These are phyloP conservation scores for Zygotorulaspora danielsina DNA, from an alignment of 805 yeast species.

Conservation along the genomic window DNA sequence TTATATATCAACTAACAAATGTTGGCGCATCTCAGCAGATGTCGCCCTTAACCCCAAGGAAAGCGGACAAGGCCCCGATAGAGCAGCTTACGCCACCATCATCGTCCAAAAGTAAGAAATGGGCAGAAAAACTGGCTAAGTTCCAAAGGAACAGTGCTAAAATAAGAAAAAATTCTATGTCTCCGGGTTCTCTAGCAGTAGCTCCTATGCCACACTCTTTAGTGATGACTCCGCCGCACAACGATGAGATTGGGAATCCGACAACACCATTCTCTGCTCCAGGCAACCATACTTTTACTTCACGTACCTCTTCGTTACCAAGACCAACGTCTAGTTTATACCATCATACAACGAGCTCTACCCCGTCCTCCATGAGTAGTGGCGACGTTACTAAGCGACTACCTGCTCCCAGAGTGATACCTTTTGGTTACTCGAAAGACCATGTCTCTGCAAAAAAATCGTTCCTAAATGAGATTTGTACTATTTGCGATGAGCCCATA, in stretches of 20 bases:
- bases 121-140: slow-evolving; percentile 26
- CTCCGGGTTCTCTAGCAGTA: slow-evolving; percentile 6
- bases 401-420: slow-evolving; percentile 17
- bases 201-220: slow-evolving; percentile 4
- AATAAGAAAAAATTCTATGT: slow-evolving; percentile 12
- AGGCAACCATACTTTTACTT: slow-evolving; percentile 14
- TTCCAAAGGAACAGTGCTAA: slow-evolving; percentile 17
- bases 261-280: slow-evolving; percentile 7
- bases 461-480: slow-evolving; percentile 27
- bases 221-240: slow-evolving; percentile 6
- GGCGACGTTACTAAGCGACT: not conserved
- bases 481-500: slow-evolving; percentile 50
- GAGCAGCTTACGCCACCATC: slow-evolving; percentile 17
- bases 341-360: not conserved
- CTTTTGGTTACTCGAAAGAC: slow-evolving; percentile 16
- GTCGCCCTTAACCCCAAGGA: slow-evolving; percentile 13
- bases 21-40: slow-evolving; percentile 15
- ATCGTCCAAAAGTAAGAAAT: slow-evolving; percentile 22
- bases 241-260: not conserved
- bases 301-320: slow-evolving; percentile 30
- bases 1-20: slow-evolving; percentile 17
- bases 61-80: slow-evolving; percentile 1
- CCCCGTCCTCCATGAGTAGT: not conserved
- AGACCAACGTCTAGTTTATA: slow-evolving; percentile 19
- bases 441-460: slow-evolving; percentile 22